Conservation (phyloP, 2,329 filamentous ascomycete species). For the Trichophyton benhamiae region DNA sequence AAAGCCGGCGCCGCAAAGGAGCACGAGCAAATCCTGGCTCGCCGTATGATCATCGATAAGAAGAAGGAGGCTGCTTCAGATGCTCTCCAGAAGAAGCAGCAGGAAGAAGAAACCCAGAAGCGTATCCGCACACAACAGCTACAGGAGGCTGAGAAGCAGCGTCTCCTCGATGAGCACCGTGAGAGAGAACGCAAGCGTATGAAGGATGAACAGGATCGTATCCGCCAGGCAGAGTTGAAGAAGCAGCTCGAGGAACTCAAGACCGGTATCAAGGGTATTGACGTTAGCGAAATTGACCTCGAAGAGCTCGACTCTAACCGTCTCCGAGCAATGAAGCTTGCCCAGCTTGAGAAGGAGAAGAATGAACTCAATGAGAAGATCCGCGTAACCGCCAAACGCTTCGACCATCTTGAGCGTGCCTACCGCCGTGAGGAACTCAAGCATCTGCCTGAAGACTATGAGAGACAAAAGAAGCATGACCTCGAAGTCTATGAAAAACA, state of each 20-base stretch:
- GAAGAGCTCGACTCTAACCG: constrained; percentile 79
- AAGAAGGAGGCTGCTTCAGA: constrained; percentile 94
- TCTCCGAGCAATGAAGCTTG: constrained; percentile 87
- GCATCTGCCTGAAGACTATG: constrained; percentile 78
- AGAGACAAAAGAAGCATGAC: constrained; percentile 66
- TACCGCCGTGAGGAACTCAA: constrained; percentile 93
- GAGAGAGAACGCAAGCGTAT: constrained; percentile 79
- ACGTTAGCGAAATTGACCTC: constrained; percentile 58
- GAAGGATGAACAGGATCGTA: constrained; percentile 76
- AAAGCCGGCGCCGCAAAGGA: constrained; percentile 84
- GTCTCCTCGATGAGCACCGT: constrained; percentile 81
- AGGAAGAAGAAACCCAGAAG: constrained; percentile 83
- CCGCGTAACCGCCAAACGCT: constrained; percentile 82
- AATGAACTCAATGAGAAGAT: constrained; percentile 86
- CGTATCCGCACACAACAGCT: constrained; percentile 74
- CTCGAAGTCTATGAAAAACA: constrained; percentile 65
- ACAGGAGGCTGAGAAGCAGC: constrained; percentile 77
- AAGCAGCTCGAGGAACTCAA: constrained; percentile 86
- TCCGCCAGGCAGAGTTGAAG: constrained; percentile 86
- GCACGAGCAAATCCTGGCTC: constrained; percentile 69
- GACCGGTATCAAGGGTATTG: constrained; percentile 70
- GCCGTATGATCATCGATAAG: constrained; percentile 86
- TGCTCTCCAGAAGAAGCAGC: constrained; percentile 74
- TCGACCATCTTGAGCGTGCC: constrained; percentile 93
- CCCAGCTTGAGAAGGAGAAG: constrained; percentile 95